phyloP scores from a whole-genome alignment of 2,329 filamentous ascomycete species.

The Gaeumannomyces tritici region DNA sequence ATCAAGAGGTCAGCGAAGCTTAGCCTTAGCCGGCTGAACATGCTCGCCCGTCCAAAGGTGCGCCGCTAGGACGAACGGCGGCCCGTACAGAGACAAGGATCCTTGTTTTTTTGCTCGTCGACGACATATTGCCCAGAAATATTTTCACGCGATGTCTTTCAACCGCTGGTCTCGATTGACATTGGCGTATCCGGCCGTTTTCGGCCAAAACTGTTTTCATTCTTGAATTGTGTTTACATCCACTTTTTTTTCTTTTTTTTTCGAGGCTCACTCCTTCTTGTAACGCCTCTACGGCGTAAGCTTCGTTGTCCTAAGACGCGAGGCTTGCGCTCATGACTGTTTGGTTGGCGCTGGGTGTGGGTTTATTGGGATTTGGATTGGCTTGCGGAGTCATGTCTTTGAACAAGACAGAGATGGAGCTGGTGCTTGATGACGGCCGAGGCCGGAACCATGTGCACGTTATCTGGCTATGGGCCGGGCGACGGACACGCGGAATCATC shows the following conservation, averaged over 20 bases:
- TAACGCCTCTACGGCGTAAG: not conserved
- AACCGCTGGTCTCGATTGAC: not conserved
- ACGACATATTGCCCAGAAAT: not conserved
- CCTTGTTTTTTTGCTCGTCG: not conserved
- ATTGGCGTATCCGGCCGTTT: not conserved
- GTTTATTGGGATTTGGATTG: not conserved
- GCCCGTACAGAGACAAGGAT: not conserved
- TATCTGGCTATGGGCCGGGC: no score
- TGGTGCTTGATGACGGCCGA: not conserved
- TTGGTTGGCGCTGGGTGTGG: not conserved
- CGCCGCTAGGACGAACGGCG: slow-evolving; percentile 23
- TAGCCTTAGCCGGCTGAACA: slow-evolving; percentile 50
- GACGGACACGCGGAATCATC: not conserved
- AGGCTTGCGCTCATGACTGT: not conserved
- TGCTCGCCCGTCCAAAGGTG: slow-evolving; percentile 51
- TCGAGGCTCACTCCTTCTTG: not conserved
- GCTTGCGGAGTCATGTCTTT: not conserved
- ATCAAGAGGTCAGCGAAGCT: slow-evolving; percentile 42
- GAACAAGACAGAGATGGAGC: not conserved
- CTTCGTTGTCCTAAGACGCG: not conserved
- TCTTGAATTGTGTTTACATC: not conserved
- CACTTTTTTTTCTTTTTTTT: not conserved
- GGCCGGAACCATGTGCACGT: not conserved
- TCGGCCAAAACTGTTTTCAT: not conserved
- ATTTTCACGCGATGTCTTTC: not conserved